phyloP scores from a whole-genome alignment of 2,329 filamentous ascomycete genomes.

The Lasiodiplodia theobromae region DNA sequence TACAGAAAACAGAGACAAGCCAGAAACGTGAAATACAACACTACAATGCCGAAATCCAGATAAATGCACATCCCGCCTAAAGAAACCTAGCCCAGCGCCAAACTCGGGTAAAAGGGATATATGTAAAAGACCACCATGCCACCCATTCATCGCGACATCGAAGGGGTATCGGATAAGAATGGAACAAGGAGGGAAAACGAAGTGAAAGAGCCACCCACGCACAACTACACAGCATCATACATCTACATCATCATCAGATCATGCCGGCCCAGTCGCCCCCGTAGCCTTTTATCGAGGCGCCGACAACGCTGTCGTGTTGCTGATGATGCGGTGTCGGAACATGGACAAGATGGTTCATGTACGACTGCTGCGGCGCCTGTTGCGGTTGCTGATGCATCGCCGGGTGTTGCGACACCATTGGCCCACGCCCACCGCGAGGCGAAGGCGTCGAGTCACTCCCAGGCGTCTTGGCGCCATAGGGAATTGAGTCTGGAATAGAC shows the following conservation, averaged over 20 bases:
- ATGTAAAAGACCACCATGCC: constrained; percentile 18
- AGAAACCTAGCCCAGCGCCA: neutral
- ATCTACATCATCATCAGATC: constrained; percentile 24
- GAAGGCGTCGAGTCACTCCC: constrained; percentile 3
- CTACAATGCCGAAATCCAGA: constrained; percentile 13
- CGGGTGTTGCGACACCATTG: neutral
- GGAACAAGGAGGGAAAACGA: constrained; percentile 19
- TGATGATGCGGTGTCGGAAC: constrained; percentile 19
- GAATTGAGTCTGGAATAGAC: neutral
- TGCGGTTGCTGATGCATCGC: constrained; percentile 13
- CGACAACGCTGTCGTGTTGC: constrained; percentile 20
- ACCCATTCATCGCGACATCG: constrained; percentile 26
- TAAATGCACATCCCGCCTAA: constrained; percentile 1
- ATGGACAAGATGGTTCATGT: constrained; percentile 24
- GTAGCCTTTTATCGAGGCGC: constrained; percentile 10
- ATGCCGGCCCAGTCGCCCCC: constrained; percentile 22
- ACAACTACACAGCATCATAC: constrained; percentile 18
- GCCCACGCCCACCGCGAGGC: constrained; percentile 17
- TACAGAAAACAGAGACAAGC: constrained; percentile 11
- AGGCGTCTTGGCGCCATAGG: constrained; percentile 4
- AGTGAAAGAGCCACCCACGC: constrained; percentile 13
- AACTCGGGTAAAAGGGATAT: constrained; percentile 5
- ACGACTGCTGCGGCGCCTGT: constrained; percentile 5
- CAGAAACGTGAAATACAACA: constrained; percentile 10
- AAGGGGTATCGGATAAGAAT: constrained; percentile 27